Conservation (phyloP, 2,329 filamentous ascomycete species). For the Ceratocystiopsis brevicomis region DNA sequence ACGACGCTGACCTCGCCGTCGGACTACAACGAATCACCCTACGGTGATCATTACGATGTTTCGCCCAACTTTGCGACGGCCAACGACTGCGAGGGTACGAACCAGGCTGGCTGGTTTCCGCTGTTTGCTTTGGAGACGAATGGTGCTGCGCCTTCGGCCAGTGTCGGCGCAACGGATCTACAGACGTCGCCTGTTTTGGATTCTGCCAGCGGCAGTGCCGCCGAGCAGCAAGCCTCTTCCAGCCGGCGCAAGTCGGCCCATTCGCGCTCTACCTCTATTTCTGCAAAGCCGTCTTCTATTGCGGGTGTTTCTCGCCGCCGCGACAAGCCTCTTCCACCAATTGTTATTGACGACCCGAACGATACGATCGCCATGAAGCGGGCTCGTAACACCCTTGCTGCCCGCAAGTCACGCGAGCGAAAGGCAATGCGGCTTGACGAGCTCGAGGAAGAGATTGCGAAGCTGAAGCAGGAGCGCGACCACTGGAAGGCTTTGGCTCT, state of each 20-base stretch:
- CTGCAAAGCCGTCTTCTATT: slow-evolving; percentile 43
- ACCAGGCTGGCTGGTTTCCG: slow-evolving; percentile 47
- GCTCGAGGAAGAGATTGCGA: slow-evolving; percentile 53
- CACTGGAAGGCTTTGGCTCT: slow-evolving; percentile 43
- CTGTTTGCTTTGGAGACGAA: slow-evolving; percentile 42
- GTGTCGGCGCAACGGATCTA: slow-evolving; percentile 4
- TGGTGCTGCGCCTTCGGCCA: slow-evolving; percentile 1
- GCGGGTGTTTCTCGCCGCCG: slow-evolving; percentile 60
- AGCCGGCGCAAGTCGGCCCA: slow-evolving; percentile 28
- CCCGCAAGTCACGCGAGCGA: slow-evolving; percentile 77
- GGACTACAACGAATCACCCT: slow-evolving; percentile 59
- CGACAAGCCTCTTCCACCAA: slow-evolving; percentile 62
- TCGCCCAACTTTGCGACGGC: slow-evolving; percentile 52
- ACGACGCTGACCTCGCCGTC: slow-evolving; percentile 75
- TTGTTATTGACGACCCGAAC: slow-evolving; percentile 52
- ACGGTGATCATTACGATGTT: slow-evolving; percentile 54
- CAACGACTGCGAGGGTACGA: slow-evolving; percentile 32
- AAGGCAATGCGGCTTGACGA: slow-evolving; percentile 62
- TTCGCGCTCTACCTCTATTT: slow-evolving; percentile 20
- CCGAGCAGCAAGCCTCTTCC: slow-evolving; percentile 16
- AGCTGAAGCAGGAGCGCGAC: slow-evolving; percentile 46
- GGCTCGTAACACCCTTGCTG: slow-evolving; percentile 80
- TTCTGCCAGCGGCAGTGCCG: too few relatives aligned
- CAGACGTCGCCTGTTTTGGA: too few relatives aligned
- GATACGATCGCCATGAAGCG: slow-evolving; percentile 79